These are phyloP conservation scores for Penicillium decumbens DNA, from an alignment of 2,329 filamentous ascomycete genomes.

Conservation along the genomic window DNA sequence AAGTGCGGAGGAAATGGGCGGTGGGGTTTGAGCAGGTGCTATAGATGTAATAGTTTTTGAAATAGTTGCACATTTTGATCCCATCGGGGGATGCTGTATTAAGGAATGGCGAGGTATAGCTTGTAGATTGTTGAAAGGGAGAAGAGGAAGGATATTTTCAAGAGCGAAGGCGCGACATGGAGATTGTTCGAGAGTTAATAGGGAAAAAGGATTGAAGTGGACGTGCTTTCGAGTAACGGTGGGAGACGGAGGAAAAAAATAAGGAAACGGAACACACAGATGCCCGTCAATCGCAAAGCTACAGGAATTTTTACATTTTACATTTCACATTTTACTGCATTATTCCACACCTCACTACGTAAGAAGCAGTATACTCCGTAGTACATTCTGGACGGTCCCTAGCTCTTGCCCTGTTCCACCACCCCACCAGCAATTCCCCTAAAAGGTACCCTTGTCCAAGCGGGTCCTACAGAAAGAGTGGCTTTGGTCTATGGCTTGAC, in stretches of 20 bases:
- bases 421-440: conserved; percentile 7
- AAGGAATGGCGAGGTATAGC: too few relatives aligned
- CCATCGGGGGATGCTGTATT: conserved; percentile 7
- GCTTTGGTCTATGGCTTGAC: conserved; percentile 9
- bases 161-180: not conserved
- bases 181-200: not conserved
- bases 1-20: conserved; percentile 66
- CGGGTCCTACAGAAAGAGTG: conserved; percentile 18
- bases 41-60: conserved; percentile 74
- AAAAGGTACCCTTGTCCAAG: conserved; percentile 9
- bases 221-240: conserved; percentile 3
- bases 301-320: not conserved
- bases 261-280: not conserved
- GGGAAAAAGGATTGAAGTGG: not conserved
- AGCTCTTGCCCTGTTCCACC: conserved; percentile 9
- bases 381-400: conserved; percentile 9
- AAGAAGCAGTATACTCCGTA: conserved; percentile 11
- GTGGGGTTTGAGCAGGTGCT: conserved; percentile 64
- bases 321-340: conserved; percentile 3
- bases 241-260: conserved; percentile 5
- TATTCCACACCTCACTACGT: conserved; percentile 13
- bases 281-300: conserved; percentile 7
- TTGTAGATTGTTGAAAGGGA: not conserved
- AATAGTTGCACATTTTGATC: conserved; percentile 55
- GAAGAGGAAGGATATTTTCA: not conserved